Evolutionary conservation across 176 grass and related monocot genomes (phyloP), one percentile per base, ranked within the genome.

Genomic region (Carex myosuroides): DNA sequence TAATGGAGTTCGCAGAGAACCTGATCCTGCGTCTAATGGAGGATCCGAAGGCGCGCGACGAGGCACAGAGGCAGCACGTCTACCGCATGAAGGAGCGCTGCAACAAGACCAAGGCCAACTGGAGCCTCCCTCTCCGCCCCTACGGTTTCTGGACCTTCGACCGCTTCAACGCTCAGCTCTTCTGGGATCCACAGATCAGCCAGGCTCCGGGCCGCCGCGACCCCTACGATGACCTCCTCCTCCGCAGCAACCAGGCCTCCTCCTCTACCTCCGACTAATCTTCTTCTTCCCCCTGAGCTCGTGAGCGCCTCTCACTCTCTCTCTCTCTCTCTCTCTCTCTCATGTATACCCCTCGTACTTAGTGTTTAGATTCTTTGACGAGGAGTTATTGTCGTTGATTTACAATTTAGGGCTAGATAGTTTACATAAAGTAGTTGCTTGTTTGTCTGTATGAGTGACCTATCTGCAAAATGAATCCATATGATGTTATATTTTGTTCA

Each of bases 111-210:
- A 99, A 95, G 91, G 91, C 86, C 29, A 88, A 91, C 54, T 99
- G 97, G 93, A 87, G 44, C 17, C 97, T 99, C 20, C 93, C 97
- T 12, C 83, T 99, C 53, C 88, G 90, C 70, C 93, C 97, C 77
- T 99, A 93, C 87, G 97, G 97, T 54, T 95, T 92, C 91, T 95
- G 93, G 91, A 99, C 91, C 87, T 99, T 99, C 85, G 97, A 99
- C 0, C 89, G 91, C 18, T 94, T 99, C 91, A 99, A 99, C 84
- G 71, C 89, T 79, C 93, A 99, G 88, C 91, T 95, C 83, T 56
- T 59, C 75, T 87, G 70, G 86, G 93, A 99, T n/a, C 66, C 96
- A 1, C 88, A 95, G 85, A 95, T 99, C 86, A 95, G 93, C 85
- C 93, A 95, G 85, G 85, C 75, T 13, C 84, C 81, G 44, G 96